Base-by-base conservation (phyloP, 2,329 filamentous ascomycete species). In the Colletotrichum acutatum region DNA sequence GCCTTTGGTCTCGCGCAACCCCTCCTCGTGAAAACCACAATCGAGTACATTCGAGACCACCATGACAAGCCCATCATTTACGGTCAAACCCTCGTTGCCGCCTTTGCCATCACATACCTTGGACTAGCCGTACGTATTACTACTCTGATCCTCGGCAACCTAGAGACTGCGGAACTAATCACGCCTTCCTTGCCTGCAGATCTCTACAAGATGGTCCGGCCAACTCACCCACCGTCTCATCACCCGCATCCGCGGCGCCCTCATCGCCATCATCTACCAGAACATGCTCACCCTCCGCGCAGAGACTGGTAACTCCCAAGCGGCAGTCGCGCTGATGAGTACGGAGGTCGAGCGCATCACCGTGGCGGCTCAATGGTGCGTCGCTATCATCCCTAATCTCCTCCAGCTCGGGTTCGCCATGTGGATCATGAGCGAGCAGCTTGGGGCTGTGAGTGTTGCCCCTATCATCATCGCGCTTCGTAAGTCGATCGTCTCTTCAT, bases 1-100 rank as follows among this genome's bases (percentile, higher is more conserved):
- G 84, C 77, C 5, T 85, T 87, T 75, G 82, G 76, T 9, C 85
- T 86, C 60, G 79, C 82, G 4, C 86, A 87, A 34, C 85, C 86
- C 0, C 83, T 87, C 26, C 80, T 87, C 11, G 82, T 87, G 69
- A 67, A 79, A 58, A 74, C 76, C 46, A 78, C 75, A 0, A 59
- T 72, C 11, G 24, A 42, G 28, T 72, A 72, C 30, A 68, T 72
- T 6, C 69, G 64, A 24, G 26, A 68, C 16, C 57, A 22, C 12
- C 14, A 49, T 7, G 22, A 11, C 4, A 26, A 7, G 8, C 22
- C 57, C 4, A 74, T 72, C 0, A 78, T 80, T 19, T 74, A 75
- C 1, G 81, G 81, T 0, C 82, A 81, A 53, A 80, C 83, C 5
- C 80, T 87, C 19, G 82, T 87, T 52, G 84, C 79, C 2, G 84